phyloP scores from a whole-genome alignment of 2,329 filamentous ascomycete genomes.

The Diaporthe aspalathi region DNA sequence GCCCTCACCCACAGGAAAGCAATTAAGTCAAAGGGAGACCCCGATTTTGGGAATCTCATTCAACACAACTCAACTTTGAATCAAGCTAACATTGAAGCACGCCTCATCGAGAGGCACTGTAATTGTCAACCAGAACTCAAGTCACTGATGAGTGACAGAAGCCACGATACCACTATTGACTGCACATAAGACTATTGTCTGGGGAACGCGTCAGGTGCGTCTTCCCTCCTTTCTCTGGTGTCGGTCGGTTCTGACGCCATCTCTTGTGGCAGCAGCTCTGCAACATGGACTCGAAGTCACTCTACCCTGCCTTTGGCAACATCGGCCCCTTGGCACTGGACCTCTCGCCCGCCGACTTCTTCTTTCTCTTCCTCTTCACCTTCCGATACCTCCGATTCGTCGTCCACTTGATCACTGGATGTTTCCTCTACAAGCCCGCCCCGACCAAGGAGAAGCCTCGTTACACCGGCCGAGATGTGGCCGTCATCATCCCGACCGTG shows the following conservation, averaged over 20 bases:
- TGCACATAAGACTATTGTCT: too few species aligned
- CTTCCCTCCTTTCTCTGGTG: too few species aligned
- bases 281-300: neutral
- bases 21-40: too few species aligned
- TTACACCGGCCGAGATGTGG: constrained; percentile 54
- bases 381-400: constrained; percentile 61
- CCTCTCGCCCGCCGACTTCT: neutral
- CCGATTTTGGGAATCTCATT: neutral
- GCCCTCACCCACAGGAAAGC: too few species aligned
- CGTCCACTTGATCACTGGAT: constrained; percentile 54
- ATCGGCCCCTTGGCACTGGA: neutral
- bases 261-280: too few species aligned
- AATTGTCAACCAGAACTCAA: too few species aligned
- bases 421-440: constrained; percentile 53
- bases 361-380: constrained; percentile 52
- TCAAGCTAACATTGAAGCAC: too few species aligned
- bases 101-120: neutral
- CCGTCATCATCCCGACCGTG: constrained; percentile 64
- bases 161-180: too few species aligned
- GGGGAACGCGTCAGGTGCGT: neutral
- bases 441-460: constrained; percentile 45
- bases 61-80: too few species aligned
- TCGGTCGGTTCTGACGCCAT: neutral
- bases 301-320: neutral
- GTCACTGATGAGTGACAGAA: too few species aligned